These are phyloP conservation scores for Mucor velutinosus DNA, from an alignment of 371 early-diverging fungal species.

Conservation along the genomic window DNA sequence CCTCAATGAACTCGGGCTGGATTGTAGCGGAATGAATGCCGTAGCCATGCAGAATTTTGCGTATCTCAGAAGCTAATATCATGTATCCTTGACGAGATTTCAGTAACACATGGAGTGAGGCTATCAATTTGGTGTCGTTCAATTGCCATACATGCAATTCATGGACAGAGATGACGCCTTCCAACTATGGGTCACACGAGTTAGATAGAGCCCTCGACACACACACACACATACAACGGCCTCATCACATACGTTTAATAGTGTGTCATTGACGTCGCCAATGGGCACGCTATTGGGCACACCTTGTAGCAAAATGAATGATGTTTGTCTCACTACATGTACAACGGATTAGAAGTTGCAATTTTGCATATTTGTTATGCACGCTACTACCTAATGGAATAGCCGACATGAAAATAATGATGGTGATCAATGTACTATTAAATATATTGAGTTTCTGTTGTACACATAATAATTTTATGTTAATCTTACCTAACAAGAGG, in stretches of 20 bases:
- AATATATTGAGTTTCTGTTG: neutral
- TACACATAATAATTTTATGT: neutral
- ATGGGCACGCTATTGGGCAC: constrained; percentile 74
- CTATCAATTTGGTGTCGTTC: constrained; percentile 82
- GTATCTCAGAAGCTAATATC: constrained; percentile 68
- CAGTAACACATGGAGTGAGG: constrained; percentile 81
- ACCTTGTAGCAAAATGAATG: constrained; percentile 85
- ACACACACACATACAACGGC: neutral
- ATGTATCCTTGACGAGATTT: constrained; percentile 60
- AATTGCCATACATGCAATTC: constrained; percentile 96
- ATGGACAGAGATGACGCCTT: constrained; percentile 77
- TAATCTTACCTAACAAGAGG: constrained; percentile 57
- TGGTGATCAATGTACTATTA: constrained; percentile 35
- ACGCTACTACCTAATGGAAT: constrained; percentile 37
- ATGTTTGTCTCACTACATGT: constrained; percentile 70
- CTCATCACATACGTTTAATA: constrained; percentile 34
- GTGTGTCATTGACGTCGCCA: constrained; percentile 63
- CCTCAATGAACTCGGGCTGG: constrained; percentile 83
- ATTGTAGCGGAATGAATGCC: constrained; percentile 90
- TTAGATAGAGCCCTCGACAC: neutral
- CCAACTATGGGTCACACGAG: constrained; percentile 32
- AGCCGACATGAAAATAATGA: constrained; percentile 44
- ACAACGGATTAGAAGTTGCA: neutral
- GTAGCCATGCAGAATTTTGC: constrained; percentile 70
- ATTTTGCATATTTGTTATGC: neutral